Evolutionary conservation across 1,284 basidiomycete genomes (phyloP).

Genomic region (Boletellus deceptivus): DNA sequence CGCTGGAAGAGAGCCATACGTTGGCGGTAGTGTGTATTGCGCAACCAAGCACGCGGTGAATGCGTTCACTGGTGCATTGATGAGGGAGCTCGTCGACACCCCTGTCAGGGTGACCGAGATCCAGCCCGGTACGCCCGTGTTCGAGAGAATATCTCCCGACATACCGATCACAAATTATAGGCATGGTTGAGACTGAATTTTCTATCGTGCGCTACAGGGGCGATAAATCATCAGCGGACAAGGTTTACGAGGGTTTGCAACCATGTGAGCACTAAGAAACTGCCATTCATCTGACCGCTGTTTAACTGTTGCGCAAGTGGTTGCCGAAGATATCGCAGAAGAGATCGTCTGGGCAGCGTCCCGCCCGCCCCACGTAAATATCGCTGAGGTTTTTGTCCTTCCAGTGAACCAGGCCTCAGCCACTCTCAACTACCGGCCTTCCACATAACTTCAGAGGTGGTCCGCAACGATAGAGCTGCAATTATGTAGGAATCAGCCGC

Average conservation of each 20-base stretch:
- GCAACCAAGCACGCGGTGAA: constrained; percentile 89
- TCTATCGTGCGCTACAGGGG: constrained; percentile 87
- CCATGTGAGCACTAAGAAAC: constrained; percentile 54
- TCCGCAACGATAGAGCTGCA: not conserved
- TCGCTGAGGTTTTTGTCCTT: constrained; percentile 77
- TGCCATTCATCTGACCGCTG: constrained; percentile 7
- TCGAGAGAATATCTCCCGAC: not conserved
- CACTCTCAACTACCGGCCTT: constrained; percentile 37
- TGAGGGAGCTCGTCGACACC: constrained; percentile 89
- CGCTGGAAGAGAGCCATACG: constrained; percentile 89
- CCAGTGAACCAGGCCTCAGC: constrained; percentile 81
- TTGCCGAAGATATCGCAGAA: constrained; percentile 87
- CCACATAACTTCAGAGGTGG: constrained; percentile 5
- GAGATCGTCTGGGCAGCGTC: constrained; percentile 96
- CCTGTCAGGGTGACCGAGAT: constrained; percentile 90
- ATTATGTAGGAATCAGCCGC: constrained; percentile 1
- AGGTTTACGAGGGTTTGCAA: constrained; percentile 86
- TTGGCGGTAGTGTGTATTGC: constrained; percentile 80
- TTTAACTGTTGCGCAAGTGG: constrained; percentile 46
- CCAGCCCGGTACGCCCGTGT: constrained; percentile 64
- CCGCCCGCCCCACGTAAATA: constrained; percentile 83
- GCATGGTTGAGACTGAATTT: constrained; percentile 93
- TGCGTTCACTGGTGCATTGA: constrained; percentile 82
- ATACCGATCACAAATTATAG: constrained; percentile 34
- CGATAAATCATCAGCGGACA: constrained; percentile 75